A percentile compares a stretch with the other conserved stretches of the same genome.
phyloP scores from a whole-genome alignment of 352 stramenopile species.

The Detonula confervacea region DNA sequence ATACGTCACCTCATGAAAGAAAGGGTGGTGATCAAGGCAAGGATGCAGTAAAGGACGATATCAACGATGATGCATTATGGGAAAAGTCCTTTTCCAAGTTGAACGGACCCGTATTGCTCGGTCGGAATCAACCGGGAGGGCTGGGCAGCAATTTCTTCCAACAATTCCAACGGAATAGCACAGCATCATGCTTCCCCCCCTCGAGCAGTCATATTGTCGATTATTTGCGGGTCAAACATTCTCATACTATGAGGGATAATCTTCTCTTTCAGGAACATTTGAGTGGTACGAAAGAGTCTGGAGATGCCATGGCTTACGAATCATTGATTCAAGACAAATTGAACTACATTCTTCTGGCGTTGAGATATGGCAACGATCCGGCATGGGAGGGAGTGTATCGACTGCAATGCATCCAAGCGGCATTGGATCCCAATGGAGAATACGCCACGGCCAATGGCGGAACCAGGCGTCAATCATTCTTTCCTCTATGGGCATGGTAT shows the following conservation, averaged over 20 bases:
- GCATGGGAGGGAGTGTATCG: slow-evolving; percentile 61
- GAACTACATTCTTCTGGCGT: slow-evolving; percentile 55
- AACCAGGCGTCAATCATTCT: slow-evolving; percentile 17
- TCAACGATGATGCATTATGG: not conserved
- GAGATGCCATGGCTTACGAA: slow-evolving; percentile 39
- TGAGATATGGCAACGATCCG: slow-evolving; percentile 57
- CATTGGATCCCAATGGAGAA: slow-evolving; percentile 37
- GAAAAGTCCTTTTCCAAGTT: not conserved
- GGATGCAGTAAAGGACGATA: not conserved
- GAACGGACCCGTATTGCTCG: slow-evolving; percentile 52
- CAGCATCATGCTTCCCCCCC: slow-evolving; percentile 17
- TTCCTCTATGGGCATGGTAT: slow-evolving; percentile 55
- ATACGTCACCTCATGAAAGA: slow-evolving; percentile 34
- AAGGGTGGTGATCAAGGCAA: not conserved
- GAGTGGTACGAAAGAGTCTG: not conserved
- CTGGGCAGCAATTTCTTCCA: slow-evolving; percentile 35
- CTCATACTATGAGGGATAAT: slow-evolving; percentile 14
- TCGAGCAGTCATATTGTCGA: slow-evolving; percentile 70
- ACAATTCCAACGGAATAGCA: slow-evolving; percentile 5
- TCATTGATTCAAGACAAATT: slow-evolving; percentile 64
- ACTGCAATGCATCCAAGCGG: slow-evolving; percentile 61
- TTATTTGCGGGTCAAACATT: slow-evolving; percentile 50
- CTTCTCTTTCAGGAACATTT: slow-evolving; percentile 43
- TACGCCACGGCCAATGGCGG: not conserved
- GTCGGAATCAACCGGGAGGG: slow-evolving; percentile 62